A percentile compares a stretch with the other conserved stretches of the same genome.
phyloP scores from a whole-genome alignment of 2,329 filamentous ascomycete genomes.

The Colletotrichum limetticola region DNA sequence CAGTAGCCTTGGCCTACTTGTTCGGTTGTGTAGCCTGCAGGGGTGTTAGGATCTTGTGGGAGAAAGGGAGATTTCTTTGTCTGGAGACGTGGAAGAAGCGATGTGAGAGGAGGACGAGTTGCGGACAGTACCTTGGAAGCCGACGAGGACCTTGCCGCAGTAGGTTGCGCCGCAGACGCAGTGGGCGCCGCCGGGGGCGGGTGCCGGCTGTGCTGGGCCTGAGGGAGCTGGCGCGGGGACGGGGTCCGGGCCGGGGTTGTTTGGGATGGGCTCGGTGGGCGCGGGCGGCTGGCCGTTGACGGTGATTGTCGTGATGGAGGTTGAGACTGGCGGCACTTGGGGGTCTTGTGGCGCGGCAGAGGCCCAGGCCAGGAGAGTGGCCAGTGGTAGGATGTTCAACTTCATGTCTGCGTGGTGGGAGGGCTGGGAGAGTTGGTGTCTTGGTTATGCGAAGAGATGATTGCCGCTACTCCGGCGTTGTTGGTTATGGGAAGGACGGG shows the following conservation, averaged over 20 bases:
- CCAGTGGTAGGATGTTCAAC: conserved; percentile 12
- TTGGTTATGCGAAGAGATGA: neutral
- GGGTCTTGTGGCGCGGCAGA: conserved; percentile 27
- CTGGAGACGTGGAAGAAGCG: too few species aligned
- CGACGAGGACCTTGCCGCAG: conserved; percentile 50
- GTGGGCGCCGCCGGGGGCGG: conserved; percentile 42
- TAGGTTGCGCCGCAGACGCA: conserved; percentile 56
- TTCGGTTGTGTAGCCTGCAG: conserved; percentile 34
- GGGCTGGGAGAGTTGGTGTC: neutral
- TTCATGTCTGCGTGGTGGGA: conserved; percentile 6
- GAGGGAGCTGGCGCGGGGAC: neutral
- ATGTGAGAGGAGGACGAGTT: neutral
- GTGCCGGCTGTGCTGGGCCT: conserved; percentile 16
- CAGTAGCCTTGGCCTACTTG: conserved; percentile 50
- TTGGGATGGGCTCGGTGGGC: conserved; percentile 20
- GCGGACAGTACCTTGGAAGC: conserved; percentile 23
- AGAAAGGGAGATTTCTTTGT: too few species aligned
- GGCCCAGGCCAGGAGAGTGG: conserved; percentile 10
- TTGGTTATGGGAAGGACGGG: neutral
- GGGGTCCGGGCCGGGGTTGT: conserved; percentile 5
- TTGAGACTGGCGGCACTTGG: conserved; percentile 1
- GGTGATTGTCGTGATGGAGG: conserved; percentile 25
- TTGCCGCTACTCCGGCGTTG: neutral
- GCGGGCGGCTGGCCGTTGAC: conserved; percentile 12
- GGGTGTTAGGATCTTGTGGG: too few species aligned